Conservation (phyloP, 164 flowering plant species). For the Macadamia integrifolia region DNA sequence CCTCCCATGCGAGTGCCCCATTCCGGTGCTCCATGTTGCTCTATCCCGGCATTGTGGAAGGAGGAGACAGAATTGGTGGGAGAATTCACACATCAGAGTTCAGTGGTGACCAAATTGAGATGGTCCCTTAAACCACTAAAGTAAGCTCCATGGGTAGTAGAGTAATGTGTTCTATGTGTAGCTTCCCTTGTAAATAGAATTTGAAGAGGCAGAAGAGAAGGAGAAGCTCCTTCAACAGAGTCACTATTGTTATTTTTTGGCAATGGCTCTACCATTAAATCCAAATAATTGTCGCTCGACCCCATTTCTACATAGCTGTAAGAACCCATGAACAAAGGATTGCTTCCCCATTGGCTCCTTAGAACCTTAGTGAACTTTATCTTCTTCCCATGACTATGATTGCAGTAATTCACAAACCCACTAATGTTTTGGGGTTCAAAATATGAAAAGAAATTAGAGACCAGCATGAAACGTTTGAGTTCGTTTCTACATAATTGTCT, state of each 20-base stretch:
- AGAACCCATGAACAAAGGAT: constrained; percentile 93
- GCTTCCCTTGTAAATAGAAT: constrained; percentile 98
- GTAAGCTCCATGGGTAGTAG: constrained; percentile 99
- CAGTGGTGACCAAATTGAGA: no score
- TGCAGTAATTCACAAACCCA: constrained; percentile 20
- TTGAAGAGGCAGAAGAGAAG: constrained; percentile 42
- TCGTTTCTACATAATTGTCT: constrained; percentile 42
- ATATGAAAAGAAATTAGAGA: constrained; percentile 37
- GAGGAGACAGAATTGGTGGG: no score
- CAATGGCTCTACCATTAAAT: constrained; percentile 80
- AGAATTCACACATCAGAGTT: no score
- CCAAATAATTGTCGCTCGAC: constrained; percentile 81
- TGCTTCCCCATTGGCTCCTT: constrained; percentile 82
- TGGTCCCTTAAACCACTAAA: constrained; percentile 85
- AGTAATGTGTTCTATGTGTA: constrained; percentile 93
- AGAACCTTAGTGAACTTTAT: constrained; percentile 40
- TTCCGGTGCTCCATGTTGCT: no score
- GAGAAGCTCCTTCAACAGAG: constrained; percentile 8
- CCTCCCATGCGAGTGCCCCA: no score
- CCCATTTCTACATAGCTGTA: constrained; percentile 90
- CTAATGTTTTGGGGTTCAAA: constrained; percentile 24
- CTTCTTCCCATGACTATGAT: constrained; percentile 5
- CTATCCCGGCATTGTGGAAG: no score
- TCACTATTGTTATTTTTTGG: constrained; percentile 27
- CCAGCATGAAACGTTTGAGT: constrained; percentile 38